Conservation (phyloP, 1,284 basidiomycete genomes). For the Rhodotorula sp. region DNA sequence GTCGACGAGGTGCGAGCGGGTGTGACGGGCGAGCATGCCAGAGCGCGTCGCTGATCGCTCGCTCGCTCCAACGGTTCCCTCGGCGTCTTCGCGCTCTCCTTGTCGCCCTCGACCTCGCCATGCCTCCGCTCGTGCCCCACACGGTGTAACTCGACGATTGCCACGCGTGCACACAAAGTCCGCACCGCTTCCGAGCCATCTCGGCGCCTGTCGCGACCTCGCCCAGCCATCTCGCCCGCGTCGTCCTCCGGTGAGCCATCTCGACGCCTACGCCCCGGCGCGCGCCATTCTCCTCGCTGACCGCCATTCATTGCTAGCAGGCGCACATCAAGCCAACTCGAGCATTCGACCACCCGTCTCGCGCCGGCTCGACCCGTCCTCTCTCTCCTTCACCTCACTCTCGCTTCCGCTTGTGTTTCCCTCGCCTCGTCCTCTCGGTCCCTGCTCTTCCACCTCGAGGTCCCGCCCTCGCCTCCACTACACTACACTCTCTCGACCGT, state of each 20-base stretch:
- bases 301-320: background rate
- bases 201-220: background rate
- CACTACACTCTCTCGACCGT: background rate
- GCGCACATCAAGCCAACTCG: constrained; percentile 8
- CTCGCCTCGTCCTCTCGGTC: background rate
- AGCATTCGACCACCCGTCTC: background rate
- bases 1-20: background rate
- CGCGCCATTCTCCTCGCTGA: constrained; percentile 4
- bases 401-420: background rate
- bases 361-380: background rate
- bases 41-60: constrained; percentile 4
- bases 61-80: background rate
- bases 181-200: background rate
- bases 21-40: background rate
- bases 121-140: background rate
- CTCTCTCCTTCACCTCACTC: background rate
- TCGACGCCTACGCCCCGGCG: background rate
- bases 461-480: background rate
- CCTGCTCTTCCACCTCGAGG: background rate
- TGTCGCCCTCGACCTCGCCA: background rate
- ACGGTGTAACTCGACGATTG: background rate
- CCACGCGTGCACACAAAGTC: background rate
- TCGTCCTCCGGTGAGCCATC: background rate
- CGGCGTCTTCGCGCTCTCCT: background rate
- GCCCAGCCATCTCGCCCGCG: constrained; percentile 14